phyloP scores from a whole-genome alignment of 2,329 filamentous ascomycete species.

The Emergomyces africanus region DNA sequence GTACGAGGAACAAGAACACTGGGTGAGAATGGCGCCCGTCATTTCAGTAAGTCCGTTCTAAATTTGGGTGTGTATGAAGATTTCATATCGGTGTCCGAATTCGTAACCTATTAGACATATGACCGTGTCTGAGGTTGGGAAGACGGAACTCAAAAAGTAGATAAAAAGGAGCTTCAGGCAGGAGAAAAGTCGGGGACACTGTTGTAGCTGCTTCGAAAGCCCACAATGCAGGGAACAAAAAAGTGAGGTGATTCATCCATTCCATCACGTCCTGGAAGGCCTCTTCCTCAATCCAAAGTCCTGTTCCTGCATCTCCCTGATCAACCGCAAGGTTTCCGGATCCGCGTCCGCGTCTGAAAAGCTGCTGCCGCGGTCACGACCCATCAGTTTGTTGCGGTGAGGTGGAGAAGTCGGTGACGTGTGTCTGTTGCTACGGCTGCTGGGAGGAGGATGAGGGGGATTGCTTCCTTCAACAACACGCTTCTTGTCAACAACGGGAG shows the following conservation, averaged over 20 bases:
- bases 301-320: slow-evolving; percentile 33
- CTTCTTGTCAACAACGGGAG: slow-evolving; percentile 28
- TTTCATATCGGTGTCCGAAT: not conserved
- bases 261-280: slow-evolving; percentile 7
- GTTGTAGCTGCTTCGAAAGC: not conserved
- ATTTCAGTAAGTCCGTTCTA: not conserved
- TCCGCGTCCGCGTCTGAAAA: slow-evolving; percentile 24
- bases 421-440: slow-evolving; percentile 31
- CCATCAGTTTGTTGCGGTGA: slow-evolving; percentile 17
- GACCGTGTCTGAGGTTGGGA: not conserved
- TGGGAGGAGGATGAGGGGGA: slow-evolving; percentile 24
- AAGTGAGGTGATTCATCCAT: not conserved
- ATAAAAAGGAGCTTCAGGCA: too few species aligned
- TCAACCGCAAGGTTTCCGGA: slow-evolving; percentile 31
- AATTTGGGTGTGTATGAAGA: not conserved
- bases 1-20: not conserved
- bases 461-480: slow-evolving; percentile 39
- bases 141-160: not conserved
- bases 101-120: not conserved
- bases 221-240: too few species aligned
- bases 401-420: slow-evolving; percentile 7
- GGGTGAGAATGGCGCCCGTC: not conserved
- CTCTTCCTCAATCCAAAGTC: slow-evolving; percentile 33
- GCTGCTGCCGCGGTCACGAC: slow-evolving; percentile 12
- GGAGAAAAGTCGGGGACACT: too few species aligned